Evolutionary conservation across 306 rosid species (phyloP), one percentile per base, ranked within the genome.

Genomic region (Gastrolobium bilobum): DNA sequence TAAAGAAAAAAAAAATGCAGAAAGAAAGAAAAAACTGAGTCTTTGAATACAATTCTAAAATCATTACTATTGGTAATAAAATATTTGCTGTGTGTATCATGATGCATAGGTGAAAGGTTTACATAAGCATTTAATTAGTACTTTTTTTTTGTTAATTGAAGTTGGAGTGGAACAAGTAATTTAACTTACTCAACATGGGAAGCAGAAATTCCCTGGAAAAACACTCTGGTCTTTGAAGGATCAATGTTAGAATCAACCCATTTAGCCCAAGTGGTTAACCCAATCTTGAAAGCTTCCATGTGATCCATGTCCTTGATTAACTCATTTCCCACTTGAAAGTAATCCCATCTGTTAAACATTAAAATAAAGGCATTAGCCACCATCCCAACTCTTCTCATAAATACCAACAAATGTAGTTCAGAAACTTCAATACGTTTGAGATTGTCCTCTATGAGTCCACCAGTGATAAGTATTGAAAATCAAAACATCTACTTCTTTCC

Each of bases 181-280:
- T 10, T 7, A 61, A 76, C 89, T 84, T 81, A 91, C 93, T 79
- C 80, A 29, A 50, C 26, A 68, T 89, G 93, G 56, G 83, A 80
- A 1, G 93, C 90, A 34, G 93, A 76, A 65, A 91, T 84, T 26
- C 97, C 97, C 73, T 91, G 93, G 31, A 75, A 91, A 6, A 89
- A 85, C 68, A 91, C 92, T 54, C 3, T 80, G 48, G 89, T 87
- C 43, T 71, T 84, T 54, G 92, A 81, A 76, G 85, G 76, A 80
- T 91, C 82, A 63, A 89, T 64, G 63, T 89, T 87, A 60, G 88
- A 78, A 48, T 89, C 88, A 0, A 89, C 70, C 90, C 93, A 91
- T 26, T 86, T 86, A 1, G 87, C 81, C 96, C 96, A 91, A 33
- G 93, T 89, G 30, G 71, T 82, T 43, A 87, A 68, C 9, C 82